A percentile compares a stretch with the other conserved stretches of the same genome.
Conservation (phyloP, 2,329 filamentous ascomycete species). For the Fusarium piperis region DNA sequence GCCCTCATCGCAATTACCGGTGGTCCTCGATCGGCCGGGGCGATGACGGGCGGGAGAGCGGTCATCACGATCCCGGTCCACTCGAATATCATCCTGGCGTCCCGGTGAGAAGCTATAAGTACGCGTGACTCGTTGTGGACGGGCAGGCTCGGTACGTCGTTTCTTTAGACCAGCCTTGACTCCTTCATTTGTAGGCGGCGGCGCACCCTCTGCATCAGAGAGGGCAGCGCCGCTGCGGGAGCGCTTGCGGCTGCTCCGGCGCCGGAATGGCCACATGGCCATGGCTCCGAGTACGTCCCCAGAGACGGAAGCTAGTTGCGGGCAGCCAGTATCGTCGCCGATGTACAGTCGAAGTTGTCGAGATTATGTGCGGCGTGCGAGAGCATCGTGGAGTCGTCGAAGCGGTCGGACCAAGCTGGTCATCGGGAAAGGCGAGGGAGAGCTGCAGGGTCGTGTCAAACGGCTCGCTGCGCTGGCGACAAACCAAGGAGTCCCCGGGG, state of each 20-base stretch:
- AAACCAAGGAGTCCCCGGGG: slow-evolving; percentile 12
- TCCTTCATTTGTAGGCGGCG: slow-evolving; percentile 49
- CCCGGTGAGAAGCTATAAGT: slow-evolving; percentile 72
- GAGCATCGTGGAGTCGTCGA: slow-evolving; percentile 43
- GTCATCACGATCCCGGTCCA: slow-evolving; percentile 43
- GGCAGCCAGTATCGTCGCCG: slow-evolving; percentile 34
- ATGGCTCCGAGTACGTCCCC: slow-evolving; percentile 56
- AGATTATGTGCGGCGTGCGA: slow-evolving; percentile 41
- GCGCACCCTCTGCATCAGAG: slow-evolving; percentile 60
- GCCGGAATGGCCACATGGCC: slow-evolving; percentile 86
- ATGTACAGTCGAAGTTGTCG: slow-evolving; percentile 36
- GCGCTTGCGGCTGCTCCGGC: slow-evolving; percentile 74
- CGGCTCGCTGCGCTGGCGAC: slow-evolving; percentile 36
- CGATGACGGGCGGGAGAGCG: slow-evolving; percentile 35
- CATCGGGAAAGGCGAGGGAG: slow-evolving; percentile 34
- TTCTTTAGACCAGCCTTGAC: slow-evolving; percentile 49
- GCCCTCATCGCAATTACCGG: slow-evolving; percentile 17
- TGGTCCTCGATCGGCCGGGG: slow-evolving; percentile 24
- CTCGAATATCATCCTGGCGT: slow-evolving; percentile 62
- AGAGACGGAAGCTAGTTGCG: slow-evolving; percentile 36
- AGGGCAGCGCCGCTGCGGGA: slow-evolving; percentile 63
- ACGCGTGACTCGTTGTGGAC: slow-evolving; percentile 58
- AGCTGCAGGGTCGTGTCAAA: slow-evolving; percentile 36
- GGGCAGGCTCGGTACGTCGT: slow-evolving; percentile 58
- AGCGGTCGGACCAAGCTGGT: slow-evolving; percentile 39